Evolutionary conservation across 2,329 filamentous ascomycete species (phyloP).

Genomic region (Colletotrichum neosansevieriae): DNA sequence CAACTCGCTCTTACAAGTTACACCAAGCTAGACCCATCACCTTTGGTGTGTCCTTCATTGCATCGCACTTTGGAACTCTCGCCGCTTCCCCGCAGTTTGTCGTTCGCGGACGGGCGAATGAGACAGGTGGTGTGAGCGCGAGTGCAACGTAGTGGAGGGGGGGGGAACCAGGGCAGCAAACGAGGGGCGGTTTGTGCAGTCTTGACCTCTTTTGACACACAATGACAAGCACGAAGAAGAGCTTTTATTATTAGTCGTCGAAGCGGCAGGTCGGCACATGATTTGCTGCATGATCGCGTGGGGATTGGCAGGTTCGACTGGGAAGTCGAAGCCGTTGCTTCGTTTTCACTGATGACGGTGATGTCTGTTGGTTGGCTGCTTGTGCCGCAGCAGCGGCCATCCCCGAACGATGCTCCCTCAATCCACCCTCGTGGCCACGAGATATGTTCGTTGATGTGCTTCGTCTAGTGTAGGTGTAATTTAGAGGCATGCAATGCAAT

Average conservation of each 20-base stretch:
- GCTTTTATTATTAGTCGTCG: conserved; percentile 8
- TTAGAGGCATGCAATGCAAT: background rate
- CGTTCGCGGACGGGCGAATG: conserved; percentile 29
- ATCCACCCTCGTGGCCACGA: conserved; percentile 8
- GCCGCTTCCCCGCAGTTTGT: conserved; percentile 37
- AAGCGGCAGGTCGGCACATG: conserved; percentile 29
- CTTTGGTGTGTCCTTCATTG: conserved; percentile 6
- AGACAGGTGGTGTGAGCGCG: conserved; percentile 25
- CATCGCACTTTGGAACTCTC: conserved; percentile 21
- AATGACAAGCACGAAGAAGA: conserved; percentile 9
- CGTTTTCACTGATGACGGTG: conserved; percentile 2
- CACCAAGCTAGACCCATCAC: background rate
- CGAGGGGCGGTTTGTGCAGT: conserved; percentile 15
- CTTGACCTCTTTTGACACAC: conserved; percentile 17
- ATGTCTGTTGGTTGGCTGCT: conserved; percentile 14
- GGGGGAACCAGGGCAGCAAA: conserved; percentile 28
- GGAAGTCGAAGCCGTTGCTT: conserved; percentile 21
- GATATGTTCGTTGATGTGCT: conserved; percentile 11
- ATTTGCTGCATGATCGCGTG: conserved; percentile 19
- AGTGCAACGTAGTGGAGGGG: conserved; percentile 36
- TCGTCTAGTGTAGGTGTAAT: background rate
- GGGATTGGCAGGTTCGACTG: conserved; percentile 22
- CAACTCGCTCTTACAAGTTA: background rate
- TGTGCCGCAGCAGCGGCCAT: conserved; percentile 3
- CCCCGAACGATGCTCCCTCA: conserved; percentile 1